A percentile compares a stretch with the other conserved stretches of the same genome.
Conservation (phyloP, 768 basidiomycete genomes). For the Lactarius sp. region DNA sequence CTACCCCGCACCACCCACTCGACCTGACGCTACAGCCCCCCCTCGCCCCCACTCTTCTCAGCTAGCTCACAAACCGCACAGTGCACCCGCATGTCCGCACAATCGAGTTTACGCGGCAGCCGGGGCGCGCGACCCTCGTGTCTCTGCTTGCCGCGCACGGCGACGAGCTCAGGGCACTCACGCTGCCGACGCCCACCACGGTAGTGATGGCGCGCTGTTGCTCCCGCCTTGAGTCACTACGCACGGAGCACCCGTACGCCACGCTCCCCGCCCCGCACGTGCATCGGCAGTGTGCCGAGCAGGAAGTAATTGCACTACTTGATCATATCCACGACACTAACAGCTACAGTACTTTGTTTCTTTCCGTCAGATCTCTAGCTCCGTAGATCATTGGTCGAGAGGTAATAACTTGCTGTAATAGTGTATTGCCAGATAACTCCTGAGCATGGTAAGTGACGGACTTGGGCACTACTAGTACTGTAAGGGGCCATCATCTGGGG, state of each 20-base stretch:
- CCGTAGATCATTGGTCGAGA: too few species aligned
- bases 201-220: constrained; percentile 28
- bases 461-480: too few species aligned
- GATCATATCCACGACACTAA: too few species aligned
- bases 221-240: constrained; percentile 49
- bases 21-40: constrained; percentile 45
- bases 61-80: constrained; percentile 57
- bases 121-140: constrained; percentile 49
- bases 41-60: constrained; percentile 57
- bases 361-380: too few species aligned
- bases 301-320: too few species aligned
- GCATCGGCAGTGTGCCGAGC: constrained; percentile 35
- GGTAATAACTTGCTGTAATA: too few species aligned
- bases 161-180: constrained; percentile 46
- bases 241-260: constrained; percentile 51
- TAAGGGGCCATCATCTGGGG: too few species aligned
- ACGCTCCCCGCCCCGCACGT: constrained; percentile 28
- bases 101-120: constrained; percentile 59
- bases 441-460: too few species aligned
- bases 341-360: too few species aligned
- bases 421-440: too few species aligned
- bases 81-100: constrained; percentile 34
- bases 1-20: constrained; percentile 36
- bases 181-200: constrained; percentile 51
- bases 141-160: constrained; percentile 49